Base-by-base conservation (phyloP, 148 eudicot species). In the Nepenthes mirabilis region DNA sequence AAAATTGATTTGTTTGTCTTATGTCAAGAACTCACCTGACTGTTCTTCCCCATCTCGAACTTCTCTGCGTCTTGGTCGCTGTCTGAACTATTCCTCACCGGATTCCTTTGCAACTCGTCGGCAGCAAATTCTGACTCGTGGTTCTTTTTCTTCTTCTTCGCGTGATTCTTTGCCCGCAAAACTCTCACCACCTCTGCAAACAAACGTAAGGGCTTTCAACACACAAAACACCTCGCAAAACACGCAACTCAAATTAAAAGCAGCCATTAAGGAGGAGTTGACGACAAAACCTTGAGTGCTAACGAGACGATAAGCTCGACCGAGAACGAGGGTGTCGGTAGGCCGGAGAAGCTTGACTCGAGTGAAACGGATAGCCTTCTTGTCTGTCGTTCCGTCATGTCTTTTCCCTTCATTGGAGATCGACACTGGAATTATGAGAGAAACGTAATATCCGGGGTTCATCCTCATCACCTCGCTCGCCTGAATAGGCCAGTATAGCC, bases 321-420 rank as follows among this genome's bases (percentile, higher is more conserved):
- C 97, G 9, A 89, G 87, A 63, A 79, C 82, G 11, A 94, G 86
- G 3, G 79, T 84, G 33, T 94, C 99, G 2, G 71, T 72, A 0
- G 99, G 84, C 51, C 89, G 70, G 67, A 94, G 97, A 68, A 94
- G 91, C 91, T 94, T 94, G 5, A 94, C 91, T 11, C 95, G 83
- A n/a, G 91, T 89, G 48, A 82, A 82, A 14, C 81, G 74, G 61
- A 84, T 83, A 13, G 74, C 68, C 55, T 65, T 76, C 54, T 78
- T 80, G 6, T 65, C 71, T 34, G 49, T 37, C 8, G 47, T 48
- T 32, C 2, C 34, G 0, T 14, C 60, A 5, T 45, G 11, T 14
- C 47, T 36, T 6, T 55, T 36, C 2, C 8, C 58, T 55, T 34
- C 58, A 2, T 33, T 13, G 37, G 36, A 2, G 58, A 14, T 11